Evolutionary conservation across 176 grass and related monocot genomes (phyloP), one percentile per base, ranked within the genome.

Genomic region (Aegilops sharonensis): DNA sequence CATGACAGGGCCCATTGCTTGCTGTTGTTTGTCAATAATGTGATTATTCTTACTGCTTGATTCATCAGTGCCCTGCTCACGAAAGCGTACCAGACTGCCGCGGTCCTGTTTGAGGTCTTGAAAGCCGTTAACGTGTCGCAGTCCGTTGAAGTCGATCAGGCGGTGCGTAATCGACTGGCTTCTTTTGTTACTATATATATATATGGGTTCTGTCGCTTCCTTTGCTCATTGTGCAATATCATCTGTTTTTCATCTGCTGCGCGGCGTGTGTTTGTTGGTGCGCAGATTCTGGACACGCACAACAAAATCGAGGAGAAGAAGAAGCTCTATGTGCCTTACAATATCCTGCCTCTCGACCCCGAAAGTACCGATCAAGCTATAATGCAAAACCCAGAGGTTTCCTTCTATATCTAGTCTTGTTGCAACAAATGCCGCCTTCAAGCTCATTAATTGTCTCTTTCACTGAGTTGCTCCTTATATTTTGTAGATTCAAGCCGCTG

Each of bases 51-150:
- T 74, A 68, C 50, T 27, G 7, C 47, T 65, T 50, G 29, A 29
- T 20, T 48, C 6, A 36, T 15, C 85, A 99, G 97, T 81, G 97
- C 97, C 2, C 87, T 94, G 75, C 93, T 99, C 83, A 99, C 94
- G 0, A 96, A 99, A 81, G 94, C 97, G 3, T 99, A 99, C 77
- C 97, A 99, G 88, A 99, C 94, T 0, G 97, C 94, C 9, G 94
- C 97, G 42, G 94, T 96, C 77, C 69, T 99, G 73, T 99, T 99
- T 11, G 97, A 99, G 90, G 97, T 99, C 86, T 84, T 99, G 87
- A 94, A 78, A 82, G 97, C 97, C 3, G 97, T 99, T 27, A 99
- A 96, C 20, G 86, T 91, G n/a, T 95, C 94, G 4, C 94, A 99
- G 70, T 89, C 92, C n/a, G 84, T 96, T 11, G 97, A 98, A 90